Evolutionary conservation across 1,139 yeast genomes (phyloP).

Genomic region (Suzukiozyma palmioleophila): DNA sequence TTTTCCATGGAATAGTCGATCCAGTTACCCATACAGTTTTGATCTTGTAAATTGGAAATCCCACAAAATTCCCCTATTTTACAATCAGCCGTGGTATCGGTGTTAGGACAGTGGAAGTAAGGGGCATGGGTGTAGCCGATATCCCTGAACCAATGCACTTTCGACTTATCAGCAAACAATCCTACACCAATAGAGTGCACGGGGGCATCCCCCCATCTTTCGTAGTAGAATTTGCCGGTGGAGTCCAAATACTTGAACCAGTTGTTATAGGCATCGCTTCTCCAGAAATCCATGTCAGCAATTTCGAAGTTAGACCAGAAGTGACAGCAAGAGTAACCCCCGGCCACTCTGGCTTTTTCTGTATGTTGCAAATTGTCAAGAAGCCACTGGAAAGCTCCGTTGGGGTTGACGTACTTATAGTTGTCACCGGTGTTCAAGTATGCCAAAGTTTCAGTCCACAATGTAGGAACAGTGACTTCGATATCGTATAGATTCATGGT

Average conservation of each 20-base stretch:
- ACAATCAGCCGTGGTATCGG: slow-evolving; percentile 17
- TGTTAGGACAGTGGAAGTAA: slow-evolving; percentile 66
- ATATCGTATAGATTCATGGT: slow-evolving; percentile 65
- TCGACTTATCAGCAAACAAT: slow-evolving; percentile 63
- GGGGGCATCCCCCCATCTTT: slow-evolving; percentile 93
- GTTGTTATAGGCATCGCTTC: slow-evolving; percentile 58
- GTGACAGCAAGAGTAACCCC: slow-evolving; percentile 81
- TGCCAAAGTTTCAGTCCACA: slow-evolving; percentile 68
- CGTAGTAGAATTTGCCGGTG: slow-evolving; percentile 79
- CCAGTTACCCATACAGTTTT: slow-evolving; percentile 77
- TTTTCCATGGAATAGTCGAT: slow-evolving; percentile 53
- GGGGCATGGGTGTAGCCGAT: slow-evolving; percentile 78
- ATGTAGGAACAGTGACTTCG: slow-evolving; percentile 53
- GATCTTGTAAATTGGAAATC: slow-evolving; percentile 43
- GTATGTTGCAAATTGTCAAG: slow-evolving; percentile 64
- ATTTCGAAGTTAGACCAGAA: slow-evolving; percentile 88
- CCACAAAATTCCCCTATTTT: slow-evolving; percentile 28
- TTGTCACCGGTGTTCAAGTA: slow-evolving; percentile 55
- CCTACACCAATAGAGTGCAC: slow-evolving; percentile 76
- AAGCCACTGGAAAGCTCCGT: slow-evolving; percentile 70
- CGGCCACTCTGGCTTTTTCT: slow-evolving; percentile 43
- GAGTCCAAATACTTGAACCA: slow-evolving; percentile 65
- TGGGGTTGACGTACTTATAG: slow-evolving; percentile 51
- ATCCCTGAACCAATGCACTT: slow-evolving; percentile 85
- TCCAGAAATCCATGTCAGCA: slow-evolving; percentile 74